These are phyloP conservation scores for Microbotryum saponariae DNA, from an alignment of 1,284 basidiomycete species.

Conservation along the genomic window DNA sequence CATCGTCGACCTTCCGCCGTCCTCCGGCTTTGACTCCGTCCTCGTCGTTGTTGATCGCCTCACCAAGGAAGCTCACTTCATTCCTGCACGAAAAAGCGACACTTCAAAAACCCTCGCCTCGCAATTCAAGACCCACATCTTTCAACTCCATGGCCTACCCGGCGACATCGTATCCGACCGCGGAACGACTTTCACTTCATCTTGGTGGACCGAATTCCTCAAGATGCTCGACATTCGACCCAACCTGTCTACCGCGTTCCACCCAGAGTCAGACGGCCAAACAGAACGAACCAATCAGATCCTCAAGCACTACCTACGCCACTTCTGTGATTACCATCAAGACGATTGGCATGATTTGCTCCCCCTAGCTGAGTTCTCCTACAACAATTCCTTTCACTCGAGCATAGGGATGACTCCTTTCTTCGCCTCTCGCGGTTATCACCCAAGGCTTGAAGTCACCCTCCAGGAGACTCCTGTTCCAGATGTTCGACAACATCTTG, in stretches of 20 bases:
- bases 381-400: conserved; percentile 32
- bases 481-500: no score
- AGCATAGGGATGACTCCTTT: conserved; percentile 32
- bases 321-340: conserved; percentile 21
- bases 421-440: conserved; percentile 8
- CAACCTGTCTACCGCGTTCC: conserved; percentile 37
- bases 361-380: conserved; percentile 32
- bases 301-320: conserved; percentile 42
- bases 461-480: no score
- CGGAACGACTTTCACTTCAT: no score
- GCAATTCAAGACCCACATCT: no score
- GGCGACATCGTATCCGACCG: no score
- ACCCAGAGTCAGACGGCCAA: conserved; percentile 24
- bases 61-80: no score
- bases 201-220: no score
- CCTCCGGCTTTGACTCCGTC: no score
- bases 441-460: background rate
- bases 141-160: no score
- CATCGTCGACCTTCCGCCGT: background rate
- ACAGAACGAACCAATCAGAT: conserved; percentile 41
- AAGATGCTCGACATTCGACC: conserved; percentile 15
- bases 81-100: no score
- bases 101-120: no score
- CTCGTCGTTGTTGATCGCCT: no score
- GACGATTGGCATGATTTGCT: conserved; percentile 34